Percentiles rank a stretch among this genome's conserved stretches.
These are phyloP conservation scores for Neonothopanus nambi DNA, from an alignment of 1,284 basidiomycete species.

Conservation along the genomic window DNA sequence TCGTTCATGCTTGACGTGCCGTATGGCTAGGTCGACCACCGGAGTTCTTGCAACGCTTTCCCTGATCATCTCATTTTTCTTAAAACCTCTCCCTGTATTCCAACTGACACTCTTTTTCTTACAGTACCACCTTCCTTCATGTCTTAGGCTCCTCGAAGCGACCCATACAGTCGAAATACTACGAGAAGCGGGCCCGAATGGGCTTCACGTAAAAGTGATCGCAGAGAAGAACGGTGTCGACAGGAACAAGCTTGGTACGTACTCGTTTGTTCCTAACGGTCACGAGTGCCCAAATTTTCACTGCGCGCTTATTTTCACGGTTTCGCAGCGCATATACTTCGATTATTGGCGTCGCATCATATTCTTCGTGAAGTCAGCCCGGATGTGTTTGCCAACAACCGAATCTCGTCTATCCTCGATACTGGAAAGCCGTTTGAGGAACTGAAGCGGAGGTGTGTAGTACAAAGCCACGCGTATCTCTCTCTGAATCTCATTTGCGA, in stretches of 20 bases:
- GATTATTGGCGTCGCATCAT: constrained; percentile 72
- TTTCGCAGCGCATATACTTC: constrained; percentile 58
- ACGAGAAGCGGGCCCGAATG: constrained; percentile 54
- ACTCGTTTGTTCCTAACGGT: constrained; percentile 7
- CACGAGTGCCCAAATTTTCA: neutral
- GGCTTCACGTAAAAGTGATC: constrained; percentile 59
- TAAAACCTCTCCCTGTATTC: neutral
- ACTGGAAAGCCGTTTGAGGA: constrained; percentile 52
- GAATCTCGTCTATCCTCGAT: constrained; percentile 65
- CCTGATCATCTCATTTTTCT: neutral
- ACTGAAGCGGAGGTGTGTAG: constrained; percentile 32
- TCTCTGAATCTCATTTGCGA: neutral
- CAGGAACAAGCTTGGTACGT: constrained; percentile 49
- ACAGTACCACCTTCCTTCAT: constrained; percentile 71
- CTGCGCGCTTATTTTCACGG: constrained; percentile 1
- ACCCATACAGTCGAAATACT: constrained; percentile 68
- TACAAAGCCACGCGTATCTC: neutral
- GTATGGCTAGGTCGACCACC: no score
- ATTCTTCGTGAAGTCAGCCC: constrained; percentile 63
- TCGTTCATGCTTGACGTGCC: no score
- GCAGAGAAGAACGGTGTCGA: constrained; percentile 48
- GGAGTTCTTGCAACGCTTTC: no score
- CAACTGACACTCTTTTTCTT: neutral
- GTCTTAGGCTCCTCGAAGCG: constrained; percentile 66
- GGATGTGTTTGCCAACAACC: constrained; percentile 67